Evolutionary conservation across 345 rosid genomes (phyloP).

Genomic region (Psidium guajava): DNA sequence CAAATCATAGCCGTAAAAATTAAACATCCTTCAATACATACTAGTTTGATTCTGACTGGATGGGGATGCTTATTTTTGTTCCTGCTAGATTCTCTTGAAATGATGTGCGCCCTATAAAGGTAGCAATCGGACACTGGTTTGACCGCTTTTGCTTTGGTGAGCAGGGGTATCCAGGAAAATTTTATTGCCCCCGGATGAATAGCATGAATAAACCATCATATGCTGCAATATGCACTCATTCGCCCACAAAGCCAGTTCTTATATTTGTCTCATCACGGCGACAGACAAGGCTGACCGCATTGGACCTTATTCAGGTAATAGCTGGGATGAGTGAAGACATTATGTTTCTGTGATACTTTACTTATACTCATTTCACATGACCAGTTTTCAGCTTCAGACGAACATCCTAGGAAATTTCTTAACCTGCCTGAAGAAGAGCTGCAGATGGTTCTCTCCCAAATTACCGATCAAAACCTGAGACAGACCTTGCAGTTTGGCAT

Average conservation of each 20-base stretch:
- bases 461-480: conserved; percentile 86
- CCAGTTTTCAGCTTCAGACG: conserved; percentile 94
- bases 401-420: conserved; percentile 84
- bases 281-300: conserved; percentile 95
- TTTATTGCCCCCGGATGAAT: conserved; percentile 89
- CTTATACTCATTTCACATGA: conserved; percentile 7
- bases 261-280: conserved; percentile 98
- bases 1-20: not conserved
- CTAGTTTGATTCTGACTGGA: not conserved
- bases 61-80: not conserved
- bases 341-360: not conserved
- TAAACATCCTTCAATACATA: not conserved
- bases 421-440: conserved; percentile 75
- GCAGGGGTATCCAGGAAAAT: conserved; percentile 98
- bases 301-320: conserved; percentile 87
- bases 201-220: conserved; percentile 99
- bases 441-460: conserved; percentile 93
- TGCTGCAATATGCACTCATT: conserved; percentile 96
- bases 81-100: not conserved
- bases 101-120: not conserved
- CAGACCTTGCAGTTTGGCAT: conserved; percentile 95
- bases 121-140: not conserved
- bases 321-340: not conserved
- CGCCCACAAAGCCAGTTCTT: conserved; percentile 92
- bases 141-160: not conserved